These are phyloP conservation scores for Xanthoconium separans DNA, from an alignment of 1,284 basidiomycete species.

Conservation along the genomic window DNA sequence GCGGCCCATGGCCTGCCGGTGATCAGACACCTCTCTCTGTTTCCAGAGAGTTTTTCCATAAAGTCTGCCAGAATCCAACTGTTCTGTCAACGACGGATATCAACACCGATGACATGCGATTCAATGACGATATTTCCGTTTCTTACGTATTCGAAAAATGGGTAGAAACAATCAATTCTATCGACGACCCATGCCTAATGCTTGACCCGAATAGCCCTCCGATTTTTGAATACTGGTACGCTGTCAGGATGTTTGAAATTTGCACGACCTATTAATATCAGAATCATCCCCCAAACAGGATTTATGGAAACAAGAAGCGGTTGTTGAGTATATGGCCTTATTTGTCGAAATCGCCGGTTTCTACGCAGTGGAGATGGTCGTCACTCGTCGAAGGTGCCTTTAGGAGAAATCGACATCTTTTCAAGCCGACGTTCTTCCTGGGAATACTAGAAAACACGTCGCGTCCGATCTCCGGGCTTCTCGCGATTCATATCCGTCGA, in stretches of 20 bases:
- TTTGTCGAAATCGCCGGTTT: constrained; percentile 38
- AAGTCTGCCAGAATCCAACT: constrained; percentile 38
- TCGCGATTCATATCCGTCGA: constrained; percentile 59
- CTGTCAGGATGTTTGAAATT: background rate
- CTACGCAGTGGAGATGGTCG: constrained; percentile 41
- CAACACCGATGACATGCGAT: constrained; percentile 29
- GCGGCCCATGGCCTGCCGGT: constrained; percentile 34
- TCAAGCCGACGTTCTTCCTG: background rate
- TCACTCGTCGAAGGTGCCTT: constrained; percentile 31
- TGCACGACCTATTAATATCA: constrained; percentile 1
- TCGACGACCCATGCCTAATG: constrained; percentile 38
- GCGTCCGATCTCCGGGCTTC: constrained; percentile 37
- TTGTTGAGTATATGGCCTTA: constrained; percentile 38
- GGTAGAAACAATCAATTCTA: constrained; percentile 32
- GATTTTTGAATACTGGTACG: constrained; percentile 36
- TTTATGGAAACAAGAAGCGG: constrained; percentile 34
- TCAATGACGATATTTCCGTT: constrained; percentile 21
- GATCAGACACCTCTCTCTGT: constrained; percentile 37
- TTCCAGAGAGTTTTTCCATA: constrained; percentile 34
- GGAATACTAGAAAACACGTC: background rate
- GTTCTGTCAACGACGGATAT: constrained; percentile 29
- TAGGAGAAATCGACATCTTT: no score
- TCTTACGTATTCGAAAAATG: constrained; percentile 34
- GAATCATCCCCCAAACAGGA: constrained; percentile 21
- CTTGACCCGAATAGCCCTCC: constrained; percentile 22